Conservation (phyloP, 805 yeast species). For the Zygosaccharomyces bisporus region DNA sequence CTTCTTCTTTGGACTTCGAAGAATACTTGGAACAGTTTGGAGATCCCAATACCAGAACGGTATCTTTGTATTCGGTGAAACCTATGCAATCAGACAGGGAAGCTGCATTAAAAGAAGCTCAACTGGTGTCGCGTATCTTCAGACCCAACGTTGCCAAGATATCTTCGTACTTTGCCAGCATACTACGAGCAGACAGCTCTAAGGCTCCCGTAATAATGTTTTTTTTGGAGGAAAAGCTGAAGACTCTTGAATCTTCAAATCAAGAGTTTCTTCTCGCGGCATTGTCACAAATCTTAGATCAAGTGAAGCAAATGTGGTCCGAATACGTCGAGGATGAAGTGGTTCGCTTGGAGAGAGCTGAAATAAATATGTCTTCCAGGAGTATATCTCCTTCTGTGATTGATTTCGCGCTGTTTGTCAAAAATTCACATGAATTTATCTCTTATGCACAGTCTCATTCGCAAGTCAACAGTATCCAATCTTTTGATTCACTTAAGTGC, state of each 20-base stretch:
- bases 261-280: constrained; percentile 60
- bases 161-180: constrained; percentile 31
- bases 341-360: constrained; percentile 39
- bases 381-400: constrained; percentile 45
- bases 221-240: constrained; percentile 40
- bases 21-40: constrained; percentile 38
- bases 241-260: constrained; percentile 44
- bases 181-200: constrained; percentile 40
- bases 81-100: constrained; percentile 45
- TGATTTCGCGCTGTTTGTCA: constrained; percentile 46
- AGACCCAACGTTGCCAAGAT: constrained; percentile 31
- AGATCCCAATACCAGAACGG: constrained; percentile 24
- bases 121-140: constrained; percentile 47
- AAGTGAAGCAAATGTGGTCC: constrained; percentile 53
- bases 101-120: constrained; percentile 42
- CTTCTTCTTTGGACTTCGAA: constrained; percentile 42
- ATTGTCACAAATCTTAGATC: constrained; percentile 50
- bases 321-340: constrained; percentile 55
- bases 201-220: constrained; percentile 43
- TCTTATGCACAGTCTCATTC: constrained; percentile 27
- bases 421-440: constrained; percentile 33
- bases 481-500: constrained; percentile 8
- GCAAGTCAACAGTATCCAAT: constrained; percentile 3
- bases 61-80: constrained; percentile 34
- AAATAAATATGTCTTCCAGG: constrained; percentile 31